Evolutionary conservation across 2,329 filamentous ascomycete species (phyloP).

Genomic region (Ophioceras dolichostomum): DNA sequence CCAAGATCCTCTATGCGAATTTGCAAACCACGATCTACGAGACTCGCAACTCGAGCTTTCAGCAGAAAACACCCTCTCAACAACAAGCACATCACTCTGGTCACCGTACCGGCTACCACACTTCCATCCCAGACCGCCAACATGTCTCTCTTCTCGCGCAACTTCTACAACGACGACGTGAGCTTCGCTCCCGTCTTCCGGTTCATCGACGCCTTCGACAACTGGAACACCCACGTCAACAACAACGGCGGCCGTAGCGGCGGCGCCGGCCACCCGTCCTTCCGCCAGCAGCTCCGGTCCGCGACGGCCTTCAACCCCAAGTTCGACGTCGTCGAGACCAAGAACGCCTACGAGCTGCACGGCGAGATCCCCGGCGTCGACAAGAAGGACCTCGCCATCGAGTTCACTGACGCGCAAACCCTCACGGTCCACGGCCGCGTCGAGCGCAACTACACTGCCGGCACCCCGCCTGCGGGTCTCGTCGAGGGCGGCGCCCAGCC

Average conservation of each 20-base stretch:
- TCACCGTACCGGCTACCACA: not conserved
- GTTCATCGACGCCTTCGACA: conserved; percentile 51
- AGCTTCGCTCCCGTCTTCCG: conserved; percentile 37
- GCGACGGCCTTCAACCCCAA: conserved; percentile 60
- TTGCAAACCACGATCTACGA: no score
- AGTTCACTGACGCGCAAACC: conserved; percentile 68
- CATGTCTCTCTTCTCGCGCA: conserved; percentile 49
- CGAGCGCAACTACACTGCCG: conserved; percentile 50
- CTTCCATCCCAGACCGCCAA: conserved; percentile 17
- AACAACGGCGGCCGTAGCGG: conserved; percentile 6
- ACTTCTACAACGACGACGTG: conserved; percentile 18
- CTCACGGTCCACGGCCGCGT: conserved; percentile 57
- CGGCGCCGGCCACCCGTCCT: conserved; percentile 12
- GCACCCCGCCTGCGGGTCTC: conserved; percentile 34
- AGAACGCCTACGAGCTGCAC: conserved; percentile 59
- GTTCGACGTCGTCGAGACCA: conserved; percentile 66
- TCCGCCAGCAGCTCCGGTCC: no score
- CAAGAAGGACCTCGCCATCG: conserved; percentile 63
- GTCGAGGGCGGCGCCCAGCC: conserved; percentile 27
- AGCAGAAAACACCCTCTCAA: conserved; percentile 2
- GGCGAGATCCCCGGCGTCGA: conserved; percentile 68
- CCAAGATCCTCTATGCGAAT: no score
- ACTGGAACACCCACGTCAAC: conserved; percentile 15
- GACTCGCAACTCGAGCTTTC: no score
- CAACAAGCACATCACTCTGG: not conserved